Conservation (phyloP, 768 basidiomycete genomes). For the Kwoniella europaea region DNA sequence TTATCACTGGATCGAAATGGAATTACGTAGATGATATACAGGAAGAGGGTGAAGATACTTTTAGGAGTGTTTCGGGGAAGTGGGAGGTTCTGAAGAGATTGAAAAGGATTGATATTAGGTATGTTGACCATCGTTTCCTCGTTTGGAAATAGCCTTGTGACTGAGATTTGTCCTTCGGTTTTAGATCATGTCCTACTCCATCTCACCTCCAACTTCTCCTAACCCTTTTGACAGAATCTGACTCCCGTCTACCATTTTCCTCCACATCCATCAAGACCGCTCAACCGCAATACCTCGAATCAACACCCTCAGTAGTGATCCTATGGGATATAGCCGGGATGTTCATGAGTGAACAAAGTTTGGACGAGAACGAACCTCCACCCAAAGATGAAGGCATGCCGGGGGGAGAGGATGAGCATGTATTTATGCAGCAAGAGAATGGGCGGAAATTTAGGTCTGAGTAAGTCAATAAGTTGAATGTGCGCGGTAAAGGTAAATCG, state of each 20-base stretch:
- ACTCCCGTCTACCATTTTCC: neutral
- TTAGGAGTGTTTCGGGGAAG: slow-evolving; percentile 35
- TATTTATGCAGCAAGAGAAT: neutral
- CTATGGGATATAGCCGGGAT: slow-evolving; percentile 43
- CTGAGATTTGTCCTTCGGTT: neutral
- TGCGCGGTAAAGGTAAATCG: neutral
- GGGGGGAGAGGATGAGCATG: slow-evolving; percentile 1
- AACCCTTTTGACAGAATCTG: slow-evolving; percentile 28
- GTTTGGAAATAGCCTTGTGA: neutral
- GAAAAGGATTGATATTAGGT: slow-evolving; percentile 45
- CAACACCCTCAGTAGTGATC: slow-evolving; percentile 38
- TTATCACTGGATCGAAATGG: slow-evolving; percentile 36
- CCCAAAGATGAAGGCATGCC: slow-evolving; percentile 4
- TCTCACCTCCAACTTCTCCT: slow-evolving; percentile 39
- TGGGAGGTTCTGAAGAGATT: slow-evolving; percentile 30
- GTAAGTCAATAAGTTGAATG: slow-evolving; percentile 3
- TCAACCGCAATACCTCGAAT: slow-evolving; percentile 14
- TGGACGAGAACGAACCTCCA: slow-evolving; percentile 38
- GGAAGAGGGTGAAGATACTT: slow-evolving; percentile 50
- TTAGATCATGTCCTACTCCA: slow-evolving; percentile 42
- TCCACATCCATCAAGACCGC: neutral
- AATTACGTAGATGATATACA: slow-evolving; percentile 28
- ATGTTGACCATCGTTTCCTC: neutral
- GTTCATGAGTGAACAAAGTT: slow-evolving; percentile 38
- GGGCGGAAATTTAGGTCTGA: slow-evolving; percentile 16